Evolutionary conservation across 2,329 filamentous ascomycete genomes (phyloP), one percentile per base, ranked within the genome.

Genomic region (Polytolypa hystricis): DNA sequence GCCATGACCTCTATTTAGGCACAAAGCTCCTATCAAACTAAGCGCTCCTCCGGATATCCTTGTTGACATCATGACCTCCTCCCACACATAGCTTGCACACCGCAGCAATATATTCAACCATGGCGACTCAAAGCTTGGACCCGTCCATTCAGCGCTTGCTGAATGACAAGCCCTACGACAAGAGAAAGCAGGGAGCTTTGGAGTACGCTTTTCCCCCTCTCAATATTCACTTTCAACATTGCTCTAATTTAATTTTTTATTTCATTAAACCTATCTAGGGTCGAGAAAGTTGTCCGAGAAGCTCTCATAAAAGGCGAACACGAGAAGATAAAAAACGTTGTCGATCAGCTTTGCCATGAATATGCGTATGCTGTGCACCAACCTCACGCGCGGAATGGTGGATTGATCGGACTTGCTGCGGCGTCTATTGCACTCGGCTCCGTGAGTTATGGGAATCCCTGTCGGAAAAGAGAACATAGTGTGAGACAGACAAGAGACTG

Each of bases 101-200:
- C 21, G 21, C 29, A 31, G 14, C 29, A 25, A 7, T n/a, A 17
- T n/a, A 12, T 33, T 29, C 6, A 19, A 18, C n/a, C 19, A 43
- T 45, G 41, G 39, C 41, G 17, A 41, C 32, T 12, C 33, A 42
- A 33, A 35, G 33, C 42, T 95, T 96, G 87, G 89, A 96, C 68
- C 70, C 75, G 54, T 80, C 79, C 57, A 84, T 95, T 57, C 85
- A 93, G 63, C 84, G 89, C 51, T 74, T 87, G 48, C 71, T 98
- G 57, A 93, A 93, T 58, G 91, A 98, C 66, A 98, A 95, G 74
- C 80, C 96, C 56, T 98, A 98, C 61, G 91, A 98, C 58, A 94
- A 93, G 70, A 78, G 93, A 57, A 98, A 98, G 64, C 80, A 86
- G 54, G 91, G 91, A 46, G 91, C 93, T 51, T 75, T 98, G 40